A percentile compares a stretch with the other conserved stretches of the same genome.
phyloP scores from a whole-genome alignment of 2,329 filamentous ascomycete species.

The Penicillium concentricum region DNA sequence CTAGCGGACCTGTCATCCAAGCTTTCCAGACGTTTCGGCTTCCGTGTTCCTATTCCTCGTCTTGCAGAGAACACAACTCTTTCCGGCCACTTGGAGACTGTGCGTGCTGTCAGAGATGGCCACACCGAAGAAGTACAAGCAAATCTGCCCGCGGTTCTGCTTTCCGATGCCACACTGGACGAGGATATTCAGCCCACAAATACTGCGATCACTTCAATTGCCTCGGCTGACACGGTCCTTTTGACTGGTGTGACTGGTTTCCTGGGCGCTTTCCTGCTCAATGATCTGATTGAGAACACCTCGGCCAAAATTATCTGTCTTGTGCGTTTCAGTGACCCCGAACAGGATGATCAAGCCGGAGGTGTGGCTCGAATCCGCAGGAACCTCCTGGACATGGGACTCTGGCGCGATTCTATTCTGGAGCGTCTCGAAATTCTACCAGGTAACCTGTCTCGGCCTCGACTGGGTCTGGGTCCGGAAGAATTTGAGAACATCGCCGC shows the following conservation, averaged over 20 bases:
- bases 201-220: constrained; percentile 57
- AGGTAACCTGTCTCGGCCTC: constrained; percentile 68
- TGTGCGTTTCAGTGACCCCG: constrained; percentile 69
- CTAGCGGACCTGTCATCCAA: constrained; percentile 75
- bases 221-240: constrained; percentile 66
- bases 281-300: constrained; percentile 65
- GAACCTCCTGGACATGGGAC: constrained; percentile 73
- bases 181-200: constrained; percentile 64
- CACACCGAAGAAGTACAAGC: constrained; percentile 73
- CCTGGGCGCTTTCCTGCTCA: constrained; percentile 71
- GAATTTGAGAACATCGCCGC: constrained; percentile 64
- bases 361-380: constrained; percentile 71
- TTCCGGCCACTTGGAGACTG: constrained; percentile 68
- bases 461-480: constrained; percentile 66
- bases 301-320: constrained; percentile 69
- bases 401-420: constrained; percentile 75
- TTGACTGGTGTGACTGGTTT: constrained; percentile 76
- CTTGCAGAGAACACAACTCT: constrained; percentile 71
- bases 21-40: constrained; percentile 67
- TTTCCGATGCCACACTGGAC: constrained; percentile 65
- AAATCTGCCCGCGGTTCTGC: constrained; percentile 68
- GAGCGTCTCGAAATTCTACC: constrained; percentile 75
- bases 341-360: constrained; percentile 61
- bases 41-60: constrained; percentile 68
- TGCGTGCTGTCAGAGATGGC: constrained; percentile 69